Evolutionary conservation across 192 early-diverging fungal genomes (phyloP), one percentile per base, ranked within the genome.

Genomic region (Funneliformis geosporum): DNA sequence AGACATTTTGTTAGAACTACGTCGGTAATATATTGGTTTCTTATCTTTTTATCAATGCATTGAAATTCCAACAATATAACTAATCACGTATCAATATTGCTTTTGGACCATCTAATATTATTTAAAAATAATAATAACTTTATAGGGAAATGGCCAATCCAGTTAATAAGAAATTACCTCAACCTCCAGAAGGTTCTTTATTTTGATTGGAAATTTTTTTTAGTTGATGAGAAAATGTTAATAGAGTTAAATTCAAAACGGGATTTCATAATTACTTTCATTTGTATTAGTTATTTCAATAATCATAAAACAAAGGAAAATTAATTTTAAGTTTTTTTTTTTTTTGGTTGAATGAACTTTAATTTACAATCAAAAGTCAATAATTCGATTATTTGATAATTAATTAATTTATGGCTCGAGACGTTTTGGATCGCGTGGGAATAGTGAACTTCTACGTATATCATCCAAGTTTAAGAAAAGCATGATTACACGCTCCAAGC

Each of bases 391-490:
- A 43, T n/a, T 43, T 43, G 9, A 16, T 42, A 42, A n/a, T 43
- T 8, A 39, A 42, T n/a, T 39, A 69, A 59, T 81, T 89, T 93
- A 98, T 38, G 96, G 96, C 27, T 87, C 87, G 47, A 97, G 86
- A 80, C 96, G 94, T 87, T 94, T 94, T 76, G 98, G 98, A 84
- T 99, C 98, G 82, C 98, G 94, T 25, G 98, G 98, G 94, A 98
- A 99, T 85, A 99, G 83, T 38, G 93, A 94, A 10, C 93, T 88
- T 74, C 90, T 92, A 73, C 96, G 92, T 86, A 99, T 99, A 89
- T 99, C 96, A 77, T 92, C 93, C 33, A 99, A 87, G 83, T 93
- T 94, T 72, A 98, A 88, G 87, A 95, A 99, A 82, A 99, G 90
- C 94, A 99, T 97, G 47, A 98, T 88, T 28, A 99, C 96, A 79